Conservation (phyloP, 176 grass and related monocot genomes). For the Pharus latifolius region DNA sequence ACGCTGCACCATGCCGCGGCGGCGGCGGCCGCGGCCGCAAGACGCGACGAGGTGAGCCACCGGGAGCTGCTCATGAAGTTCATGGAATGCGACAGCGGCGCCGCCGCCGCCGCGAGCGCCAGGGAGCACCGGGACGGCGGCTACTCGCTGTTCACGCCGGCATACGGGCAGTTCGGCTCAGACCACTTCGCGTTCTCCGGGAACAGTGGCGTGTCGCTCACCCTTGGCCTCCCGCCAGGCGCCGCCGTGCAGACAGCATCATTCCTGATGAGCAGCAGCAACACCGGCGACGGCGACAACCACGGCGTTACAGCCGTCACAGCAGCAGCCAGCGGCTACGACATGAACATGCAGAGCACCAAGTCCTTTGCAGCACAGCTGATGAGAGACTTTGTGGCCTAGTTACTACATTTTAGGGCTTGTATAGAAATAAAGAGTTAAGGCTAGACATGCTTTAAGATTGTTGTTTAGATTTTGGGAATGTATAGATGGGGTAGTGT, state of each 20-base stretch:
- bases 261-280: constrained; percentile 42
- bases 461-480: constrained; percentile 35
- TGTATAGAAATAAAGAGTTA: constrained; percentile 49
- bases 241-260: constrained; percentile 55
- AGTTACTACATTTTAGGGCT: constrained; percentile 52
- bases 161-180: constrained; percentile 46
- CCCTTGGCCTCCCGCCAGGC: constrained; percentile 74
- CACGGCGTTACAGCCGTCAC: background rate
- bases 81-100: constrained; percentile 61
- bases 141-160: constrained; percentile 42
- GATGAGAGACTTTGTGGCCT: constrained; percentile 72
- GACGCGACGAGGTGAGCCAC: constrained; percentile 61
- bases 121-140: constrained; percentile 8
- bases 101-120: background rate
- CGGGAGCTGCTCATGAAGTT: constrained; percentile 90
- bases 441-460: constrained; percentile 24
- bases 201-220: constrained; percentile 76
- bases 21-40: constrained; percentile 14
- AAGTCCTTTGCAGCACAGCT: constrained; percentile 82
- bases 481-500: constrained; percentile 48
- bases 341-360: constrained; percentile 74
- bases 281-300: constrained; percentile 24
- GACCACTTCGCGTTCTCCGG: constrained; percentile 66
- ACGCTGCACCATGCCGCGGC: constrained; percentile 39
- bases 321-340: constrained; percentile 37